Base-by-base conservation (phyloP, 805 yeast species). In the Saccharomycopsis guyanensis region DNA sequence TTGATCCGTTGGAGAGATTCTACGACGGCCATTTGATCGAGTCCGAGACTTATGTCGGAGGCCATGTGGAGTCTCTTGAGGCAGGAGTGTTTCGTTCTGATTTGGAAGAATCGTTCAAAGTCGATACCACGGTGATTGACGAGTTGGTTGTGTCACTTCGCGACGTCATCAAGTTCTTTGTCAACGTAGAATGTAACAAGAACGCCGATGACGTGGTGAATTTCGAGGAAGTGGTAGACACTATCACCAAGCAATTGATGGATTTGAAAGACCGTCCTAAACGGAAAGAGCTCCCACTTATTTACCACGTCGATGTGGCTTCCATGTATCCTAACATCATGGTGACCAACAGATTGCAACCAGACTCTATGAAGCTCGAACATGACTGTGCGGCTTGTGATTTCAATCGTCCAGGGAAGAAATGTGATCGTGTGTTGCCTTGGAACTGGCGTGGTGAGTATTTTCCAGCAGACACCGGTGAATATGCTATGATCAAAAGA, bases 391-490 rank as follows among this genome's bases (percentile, higher is more conserved):
- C 98, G 0, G 80, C 94, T 36, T 94, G 99, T 68, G 98, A 93
- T 57, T 94, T 88, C 66, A 93, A 93, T 61, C 70, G 96, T 47
- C 97, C 97, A 0, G 97, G 95, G 3, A 93, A 93, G 59, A 74
- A 72, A 8, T 93, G 99, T 68, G 98, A 91, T 57, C 71, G 99
- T 59, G 69, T 91, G 46, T 65, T 93, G 46, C 85, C 89, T 0
- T 93, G 99, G 99, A 74, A 95, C 4, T 93, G 99, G 97, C 79
- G 99, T 69, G 99, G 97, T 43, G 98, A 93, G 57, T 94, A 72
- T 57, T 84, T 72, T 54, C 97, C 98, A 0, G 87, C 97, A 0
- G 82, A 86, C 60, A 80, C 78, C 75, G 88, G 83, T 58, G 98
- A 93, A 58, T 91, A 93, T 60, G 76, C 80, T 49, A 84, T 88